Evolutionary conservation across 768 basidiomycete genomes (phyloP).

Genomic region (Nidularia sp.): DNA sequence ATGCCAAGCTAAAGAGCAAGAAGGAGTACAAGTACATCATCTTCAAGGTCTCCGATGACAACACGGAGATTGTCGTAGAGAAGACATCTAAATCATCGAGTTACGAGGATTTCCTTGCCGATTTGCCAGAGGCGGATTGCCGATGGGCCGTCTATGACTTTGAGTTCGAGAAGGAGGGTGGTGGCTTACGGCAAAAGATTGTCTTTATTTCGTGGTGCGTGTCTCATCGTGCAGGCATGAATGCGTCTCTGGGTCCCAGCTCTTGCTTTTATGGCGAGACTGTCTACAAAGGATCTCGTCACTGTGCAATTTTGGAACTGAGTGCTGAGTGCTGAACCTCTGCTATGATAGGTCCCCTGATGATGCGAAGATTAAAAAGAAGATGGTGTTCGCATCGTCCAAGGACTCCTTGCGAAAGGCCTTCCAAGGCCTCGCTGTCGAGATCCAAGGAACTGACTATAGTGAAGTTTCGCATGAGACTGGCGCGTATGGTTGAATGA

Average conservation of each 20-base stretch:
- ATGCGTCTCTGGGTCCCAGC: background rate
- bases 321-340: constrained; percentile 8
- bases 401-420: constrained; percentile 71
- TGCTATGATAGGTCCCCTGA: constrained; percentile 74
- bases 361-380: constrained; percentile 76
- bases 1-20: constrained; percentile 69
- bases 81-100: constrained; percentile 47
- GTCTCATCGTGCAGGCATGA: constrained; percentile 2
- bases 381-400: constrained; percentile 93
- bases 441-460: constrained; percentile 83
- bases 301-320: too few relatives aligned
- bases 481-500: constrained; percentile 39
- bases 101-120: constrained; percentile 72
- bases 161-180: constrained; percentile 70
- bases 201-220: constrained; percentile 83
- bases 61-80: constrained; percentile 74
- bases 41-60: constrained; percentile 57
- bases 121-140: constrained; percentile 72
- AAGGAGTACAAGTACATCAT: constrained; percentile 83
- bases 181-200: constrained; percentile 83
- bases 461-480: constrained; percentile 68
- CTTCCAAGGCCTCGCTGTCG: constrained; percentile 72
- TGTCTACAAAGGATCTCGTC: too few relatives aligned
- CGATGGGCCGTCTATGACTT: constrained; percentile 95
- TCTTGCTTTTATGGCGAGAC: background rate